Evolutionary conservation across 441 rosid species (phyloP), one percentile per base, ranked within the genome.

Genomic region (Geranium incanum): DNA sequence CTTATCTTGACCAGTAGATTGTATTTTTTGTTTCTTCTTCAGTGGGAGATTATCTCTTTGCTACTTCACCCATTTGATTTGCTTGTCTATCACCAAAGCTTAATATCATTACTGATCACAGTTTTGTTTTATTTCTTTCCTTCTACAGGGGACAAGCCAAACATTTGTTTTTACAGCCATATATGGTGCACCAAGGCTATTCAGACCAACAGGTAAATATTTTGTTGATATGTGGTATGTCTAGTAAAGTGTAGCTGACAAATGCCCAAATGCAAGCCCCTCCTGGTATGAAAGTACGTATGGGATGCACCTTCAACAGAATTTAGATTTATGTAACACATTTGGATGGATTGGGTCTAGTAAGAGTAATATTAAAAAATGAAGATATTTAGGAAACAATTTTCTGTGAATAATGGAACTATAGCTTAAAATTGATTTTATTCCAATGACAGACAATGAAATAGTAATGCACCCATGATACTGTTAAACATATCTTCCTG

Each of bases 131-230:
- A 70, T 74, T 57, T 60, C 74, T 74, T 59, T 65, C 75, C 65
- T 73, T 23, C 55, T 77, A 68, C 65, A 89, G 97, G 99, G 97
- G 43, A 84, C 96, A 79, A 83, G 82, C 81, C 88, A 90, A 78
- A 82, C 93, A 67, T 95, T 90, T 85, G 88, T 95, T 72, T 95
- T 95, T 82, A 92, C 99, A 72, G 89, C 97, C 70, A 79, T 87
- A 72, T 83, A 92, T 81, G 99, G 96, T 67, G 84, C 84, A 74
- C 99, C 99, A 67, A 89, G 96, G 84, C 76, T 92, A n/a, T 95
- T 95, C 84, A 88, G 97, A 78, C 86, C 99, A 57, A 95, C 97
- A 5, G 99, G 97, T 95, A 75, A 21, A 23, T 36, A 45, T 75
- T 28, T 69, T 18, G 16, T 66, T 28, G 33, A 28, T 28, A 28